Conservation (phyloP, 2,329 filamentous ascomycete species). For the Thelonectria blattea region DNA sequence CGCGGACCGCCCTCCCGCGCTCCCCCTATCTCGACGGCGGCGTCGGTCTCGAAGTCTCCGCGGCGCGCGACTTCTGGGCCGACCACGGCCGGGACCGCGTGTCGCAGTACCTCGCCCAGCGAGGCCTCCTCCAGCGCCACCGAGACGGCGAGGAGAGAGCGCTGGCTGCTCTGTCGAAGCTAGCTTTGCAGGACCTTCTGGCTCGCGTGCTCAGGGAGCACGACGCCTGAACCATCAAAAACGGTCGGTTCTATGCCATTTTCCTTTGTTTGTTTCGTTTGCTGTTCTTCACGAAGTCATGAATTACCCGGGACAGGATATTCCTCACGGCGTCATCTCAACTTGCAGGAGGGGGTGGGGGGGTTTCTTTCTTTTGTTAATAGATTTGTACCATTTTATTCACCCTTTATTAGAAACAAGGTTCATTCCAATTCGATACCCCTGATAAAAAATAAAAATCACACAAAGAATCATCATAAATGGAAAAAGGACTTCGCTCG, state of each 20-base stretch:
- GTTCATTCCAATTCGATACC: background rate
- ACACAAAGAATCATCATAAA: background rate
- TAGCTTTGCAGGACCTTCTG: background rate
- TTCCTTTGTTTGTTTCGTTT: background rate
- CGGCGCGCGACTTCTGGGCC: conserved; percentile 1
- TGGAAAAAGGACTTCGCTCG: background rate
- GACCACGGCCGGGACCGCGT: background rate
- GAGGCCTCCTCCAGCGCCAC: background rate
- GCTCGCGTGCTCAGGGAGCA: background rate
- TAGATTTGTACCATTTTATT: background rate
- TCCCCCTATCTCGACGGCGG: conserved; percentile 6
- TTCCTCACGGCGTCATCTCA: background rate
- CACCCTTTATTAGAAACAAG: background rate
- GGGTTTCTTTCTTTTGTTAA: background rate
- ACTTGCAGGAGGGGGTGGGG: background rate
- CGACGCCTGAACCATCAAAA: background rate
- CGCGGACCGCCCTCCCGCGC: rapidly evolving
- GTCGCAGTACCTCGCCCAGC: background rate
- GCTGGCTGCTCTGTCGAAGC: background rate
- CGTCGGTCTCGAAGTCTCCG: background rate
- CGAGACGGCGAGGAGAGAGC: background rate
- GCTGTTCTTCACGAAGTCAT: too few relatives aligned
- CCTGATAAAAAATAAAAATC: background rate
- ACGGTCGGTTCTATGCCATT: too few relatives aligned
- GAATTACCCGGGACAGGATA: background rate